Evolutionary conservation across 2,329 filamentous ascomycete genomes (phyloP).

Genomic region (Fusarium circinatum): DNA sequence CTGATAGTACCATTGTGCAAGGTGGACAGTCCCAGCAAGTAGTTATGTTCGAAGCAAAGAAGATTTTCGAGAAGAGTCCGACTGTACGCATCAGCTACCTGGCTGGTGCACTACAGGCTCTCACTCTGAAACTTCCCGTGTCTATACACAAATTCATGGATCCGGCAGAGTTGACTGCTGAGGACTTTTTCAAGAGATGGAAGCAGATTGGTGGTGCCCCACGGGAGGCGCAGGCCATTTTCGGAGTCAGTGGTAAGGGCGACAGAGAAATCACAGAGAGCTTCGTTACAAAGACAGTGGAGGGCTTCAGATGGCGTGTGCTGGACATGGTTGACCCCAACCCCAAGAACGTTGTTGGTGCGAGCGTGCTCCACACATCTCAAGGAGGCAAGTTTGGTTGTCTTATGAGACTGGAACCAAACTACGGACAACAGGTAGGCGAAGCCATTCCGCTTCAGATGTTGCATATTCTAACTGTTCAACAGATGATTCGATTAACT

Average conservation of each 20-base stretch:
- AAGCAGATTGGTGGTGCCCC: slow-evolving; percentile 94
- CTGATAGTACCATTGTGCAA: slow-evolving; percentile 81
- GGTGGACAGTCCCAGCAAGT: slow-evolving; percentile 89
- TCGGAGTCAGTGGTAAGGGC: slow-evolving; percentile 68
- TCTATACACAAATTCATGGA: slow-evolving; percentile 97
- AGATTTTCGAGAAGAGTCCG: slow-evolving; percentile 82
- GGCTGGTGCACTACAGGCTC: slow-evolving; percentile 89
- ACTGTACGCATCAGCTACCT: slow-evolving; percentile 96
- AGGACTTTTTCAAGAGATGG: slow-evolving; percentile 99
- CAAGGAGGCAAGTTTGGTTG: slow-evolving; percentile 93
- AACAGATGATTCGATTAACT: slow-evolving; percentile 93
- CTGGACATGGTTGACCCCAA: slow-evolving; percentile 91
- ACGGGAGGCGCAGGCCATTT: slow-evolving; percentile 88
- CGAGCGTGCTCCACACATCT: slow-evolving; percentile 84
- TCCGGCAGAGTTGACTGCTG: slow-evolving; percentile 81
- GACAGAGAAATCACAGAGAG: slow-evolving; percentile 73
- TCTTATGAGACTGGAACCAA: slow-evolving; percentile 91
- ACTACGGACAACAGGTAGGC: slow-evolving; percentile 89
- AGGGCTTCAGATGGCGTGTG: slow-evolving; percentile 91
- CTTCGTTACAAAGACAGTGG: slow-evolving; percentile 77
- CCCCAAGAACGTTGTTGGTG: slow-evolving; percentile 90
- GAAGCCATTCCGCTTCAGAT: slow-evolving; percentile 19
- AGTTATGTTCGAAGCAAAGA: slow-evolving; percentile 90
- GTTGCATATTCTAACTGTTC: slow-evolving; percentile 21
- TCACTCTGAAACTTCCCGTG: slow-evolving; percentile 91